A percentile compares a stretch with the other conserved stretches of the same genome.
phyloP scores from a whole-genome alignment of 2,329 filamentous ascomycete genomes.

The Mycosphaerella sp. region DNA sequence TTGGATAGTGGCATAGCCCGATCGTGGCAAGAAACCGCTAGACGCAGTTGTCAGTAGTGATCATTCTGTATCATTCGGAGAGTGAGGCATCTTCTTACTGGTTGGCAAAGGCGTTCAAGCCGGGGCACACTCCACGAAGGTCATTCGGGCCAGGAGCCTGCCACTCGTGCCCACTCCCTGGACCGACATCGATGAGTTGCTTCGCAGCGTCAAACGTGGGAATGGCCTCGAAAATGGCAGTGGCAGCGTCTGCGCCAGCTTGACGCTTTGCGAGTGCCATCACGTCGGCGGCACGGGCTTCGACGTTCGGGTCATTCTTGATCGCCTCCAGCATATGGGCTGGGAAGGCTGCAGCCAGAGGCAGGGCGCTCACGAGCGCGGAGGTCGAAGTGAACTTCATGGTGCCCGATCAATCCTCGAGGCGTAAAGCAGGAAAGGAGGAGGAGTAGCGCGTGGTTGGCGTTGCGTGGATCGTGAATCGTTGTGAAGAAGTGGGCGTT shows the following conservation, averaged over 20 bases:
- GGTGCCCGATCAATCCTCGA: slow-evolving; percentile 2
- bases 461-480: too few species aligned
- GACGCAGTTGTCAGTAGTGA: neutral
- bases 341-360: slow-evolving; percentile 17
- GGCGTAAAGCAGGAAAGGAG: neutral
- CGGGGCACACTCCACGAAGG: slow-evolving; percentile 30
- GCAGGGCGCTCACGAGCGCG: slow-evolving; percentile 13
- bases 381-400: slow-evolving; percentile 18
- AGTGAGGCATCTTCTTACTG: slow-evolving; percentile 8
- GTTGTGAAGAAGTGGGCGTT: neutral
- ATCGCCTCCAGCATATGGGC: slow-evolving; percentile 10
- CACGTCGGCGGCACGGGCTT: slow-evolving; percentile 10
- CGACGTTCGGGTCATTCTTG: slow-evolving; percentile 14
- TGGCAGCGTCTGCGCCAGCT: slow-evolving; percentile 21
- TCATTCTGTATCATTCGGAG: neutral
- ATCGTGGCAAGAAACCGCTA: slow-evolving; percentile 24
- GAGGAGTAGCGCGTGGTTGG: too few species aligned
- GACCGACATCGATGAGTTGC: slow-evolving; percentile 26
- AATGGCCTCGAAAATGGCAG: slow-evolving; percentile 23
- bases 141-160: slow-evolving; percentile 27
- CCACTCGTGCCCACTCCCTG: slow-evolving; percentile 27
- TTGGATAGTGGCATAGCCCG: slow-evolving; percentile 29
- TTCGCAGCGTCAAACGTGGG: slow-evolving; percentile 28
- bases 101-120: slow-evolving; percentile 25
- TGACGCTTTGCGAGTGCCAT: slow-evolving; percentile 18